A percentile compares a stretch with the other conserved stretches of the same genome.
phyloP scores from a whole-genome alignment of 495 filamentous ascomycete genomes.

The Pseudoneurospora amorphoporcata region DNA sequence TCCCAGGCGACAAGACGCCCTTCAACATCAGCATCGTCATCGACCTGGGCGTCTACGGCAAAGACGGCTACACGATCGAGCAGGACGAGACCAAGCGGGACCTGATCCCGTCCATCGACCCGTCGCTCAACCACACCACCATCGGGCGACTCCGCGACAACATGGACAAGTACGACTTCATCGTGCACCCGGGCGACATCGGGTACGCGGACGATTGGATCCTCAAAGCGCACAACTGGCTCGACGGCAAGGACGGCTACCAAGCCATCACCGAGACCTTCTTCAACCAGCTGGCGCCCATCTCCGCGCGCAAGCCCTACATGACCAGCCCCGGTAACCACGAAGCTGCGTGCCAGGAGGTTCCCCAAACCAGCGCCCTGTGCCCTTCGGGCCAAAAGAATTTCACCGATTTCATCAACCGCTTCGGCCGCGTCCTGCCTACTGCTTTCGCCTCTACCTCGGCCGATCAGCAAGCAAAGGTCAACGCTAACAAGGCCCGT shows the following conservation, averaged over 20 bases:
- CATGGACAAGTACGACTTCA: constrained; percentile 47
- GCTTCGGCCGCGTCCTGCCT: constrained; percentile 44
- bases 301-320: constrained; percentile 33
- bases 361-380: constrained; percentile 31
- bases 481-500: constrained; percentile 37
- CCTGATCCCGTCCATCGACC: constrained; percentile 40
- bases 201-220: constrained; percentile 42
- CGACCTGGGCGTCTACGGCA: constrained; percentile 42
- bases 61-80: constrained; percentile 45
- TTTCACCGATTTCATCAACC: constrained; percentile 50
- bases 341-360: constrained; percentile 33
- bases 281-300: constrained; percentile 33
- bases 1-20: constrained; percentile 31
- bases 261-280: constrained; percentile 36
- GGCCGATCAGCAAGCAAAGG: constrained; percentile 28
- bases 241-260: constrained; percentile 32
- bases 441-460: constrained; percentile 37
- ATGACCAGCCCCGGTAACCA: constrained; percentile 37
- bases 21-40: constrained; percentile 34
- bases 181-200: constrained; percentile 47
- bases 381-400: constrained; percentile 50
- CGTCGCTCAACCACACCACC: constrained; percentile 52
- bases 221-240: constrained; percentile 27
- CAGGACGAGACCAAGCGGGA: constrained; percentile 40
- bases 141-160: constrained; percentile 45